phyloP scores from a whole-genome alignment of 108 stramenopile species.

The Phaeodactylum tricornutum region DNA sequence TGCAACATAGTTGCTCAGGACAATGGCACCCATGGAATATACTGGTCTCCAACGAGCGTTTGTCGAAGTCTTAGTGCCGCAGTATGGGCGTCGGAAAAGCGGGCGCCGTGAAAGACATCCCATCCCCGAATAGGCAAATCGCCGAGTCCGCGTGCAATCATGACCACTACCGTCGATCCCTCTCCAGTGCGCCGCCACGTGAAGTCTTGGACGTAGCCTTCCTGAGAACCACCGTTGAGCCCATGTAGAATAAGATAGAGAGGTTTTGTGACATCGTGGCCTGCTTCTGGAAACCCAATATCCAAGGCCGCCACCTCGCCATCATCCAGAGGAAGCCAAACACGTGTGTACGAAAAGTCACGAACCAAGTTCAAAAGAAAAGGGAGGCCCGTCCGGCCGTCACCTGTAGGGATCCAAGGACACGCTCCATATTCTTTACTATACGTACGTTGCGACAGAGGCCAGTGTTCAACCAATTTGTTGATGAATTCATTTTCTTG shows the following conservation, averaged over 20 bases:
- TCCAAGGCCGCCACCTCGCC: conserved; percentile 70
- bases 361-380: conserved; percentile 46
- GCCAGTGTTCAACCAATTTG: conserved; percentile 47
- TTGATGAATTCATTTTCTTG: conserved; percentile 29
- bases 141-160: conserved; percentile 85
- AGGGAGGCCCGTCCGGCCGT: conserved; percentile 71
- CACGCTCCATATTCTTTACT: conserved; percentile 38
- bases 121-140: conserved; percentile 57
- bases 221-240: conserved; percentile 73
- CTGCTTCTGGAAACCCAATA: conserved; percentile 51
- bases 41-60: conserved; percentile 29
- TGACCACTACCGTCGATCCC: conserved; percentile 56
- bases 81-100: conserved; percentile 68
- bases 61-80: conserved; percentile 47
- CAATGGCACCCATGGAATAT: conserved; percentile 80
- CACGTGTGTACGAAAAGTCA: conserved; percentile 29
- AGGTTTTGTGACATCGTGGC: conserved; percentile 46
- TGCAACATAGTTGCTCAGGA: conserved; percentile 80
- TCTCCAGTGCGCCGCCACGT: conserved; percentile 52
- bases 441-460: conserved; percentile 39
- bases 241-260: conserved; percentile 87
- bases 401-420: conserved; percentile 72
- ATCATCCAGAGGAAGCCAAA: conserved; percentile 49
- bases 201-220: conserved; percentile 81
- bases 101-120: conserved; percentile 85